These are phyloP conservation scores for Parafenestella ontariensis DNA, from an alignment of 2,329 filamentous ascomycete species.

Conservation along the genomic window DNA sequence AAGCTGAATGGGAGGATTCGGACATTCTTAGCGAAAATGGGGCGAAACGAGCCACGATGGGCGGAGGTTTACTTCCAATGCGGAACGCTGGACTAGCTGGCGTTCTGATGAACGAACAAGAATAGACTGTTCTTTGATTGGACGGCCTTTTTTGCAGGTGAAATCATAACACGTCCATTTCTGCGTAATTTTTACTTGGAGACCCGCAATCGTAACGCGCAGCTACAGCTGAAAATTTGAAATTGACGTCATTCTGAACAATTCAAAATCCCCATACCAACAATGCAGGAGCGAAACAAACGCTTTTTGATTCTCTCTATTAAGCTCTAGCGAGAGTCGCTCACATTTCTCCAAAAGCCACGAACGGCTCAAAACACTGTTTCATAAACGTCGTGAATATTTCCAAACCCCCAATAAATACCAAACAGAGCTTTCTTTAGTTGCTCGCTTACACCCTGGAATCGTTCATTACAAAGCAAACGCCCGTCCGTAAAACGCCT, in stretches of 20 bases:
- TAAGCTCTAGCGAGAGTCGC: neutral
- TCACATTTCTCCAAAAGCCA: neutral
- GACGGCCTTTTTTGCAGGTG: neutral
- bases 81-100: conserved; percentile 44
- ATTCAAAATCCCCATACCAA: neutral
- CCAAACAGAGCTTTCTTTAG: too few species aligned
- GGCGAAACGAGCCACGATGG: conserved; percentile 26
- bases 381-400: conserved; percentile 3
- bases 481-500: neutral
- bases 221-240: too few species aligned
- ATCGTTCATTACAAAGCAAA: neutral
- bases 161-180: neutral
- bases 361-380: neutral
- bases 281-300: neutral
- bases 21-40: conserved; percentile 39
- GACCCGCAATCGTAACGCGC: too few species aligned
- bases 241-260: too few species aligned
- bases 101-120: conserved; percentile 38
- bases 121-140: conserved; percentile 30
- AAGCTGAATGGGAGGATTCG: conserved; percentile 28
- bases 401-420: too few species aligned
- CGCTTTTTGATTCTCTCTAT: conserved; percentile 2
- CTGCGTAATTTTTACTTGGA: neutral
- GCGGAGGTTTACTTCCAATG: conserved; percentile 27
- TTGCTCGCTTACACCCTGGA: neutral